These are phyloP conservation scores for Scenedesmus sp. DNA, from an alignment of 163 green algal species.

Conservation along the genomic window DNA sequence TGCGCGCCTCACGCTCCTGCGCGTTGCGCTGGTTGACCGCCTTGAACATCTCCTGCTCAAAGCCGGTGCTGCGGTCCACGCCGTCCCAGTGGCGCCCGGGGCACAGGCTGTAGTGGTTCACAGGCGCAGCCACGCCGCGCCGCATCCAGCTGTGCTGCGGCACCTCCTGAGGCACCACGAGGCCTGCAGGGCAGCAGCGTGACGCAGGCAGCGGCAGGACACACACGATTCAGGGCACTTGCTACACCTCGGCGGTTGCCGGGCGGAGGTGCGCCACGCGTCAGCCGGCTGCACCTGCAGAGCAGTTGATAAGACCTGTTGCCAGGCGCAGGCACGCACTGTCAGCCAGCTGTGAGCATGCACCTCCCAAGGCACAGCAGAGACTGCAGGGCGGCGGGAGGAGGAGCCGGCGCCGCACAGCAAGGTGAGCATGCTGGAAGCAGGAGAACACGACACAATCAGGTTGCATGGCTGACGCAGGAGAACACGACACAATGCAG, in stretches of 20 bases:
- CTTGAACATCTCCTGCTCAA: constrained; percentile 88
- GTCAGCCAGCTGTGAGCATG: too few species aligned
- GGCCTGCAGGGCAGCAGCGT: constrained; percentile 70
- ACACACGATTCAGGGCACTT: background rate
- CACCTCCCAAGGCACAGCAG: constrained; percentile 86
- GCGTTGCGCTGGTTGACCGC: constrained; percentile 65
- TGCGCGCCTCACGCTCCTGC: constrained; percentile 72
- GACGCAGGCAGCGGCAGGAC: background rate
- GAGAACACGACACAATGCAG: too few species aligned
- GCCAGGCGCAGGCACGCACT: background rate
- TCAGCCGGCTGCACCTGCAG: constrained; percentile 95
- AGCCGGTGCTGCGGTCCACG: constrained; percentile 94
- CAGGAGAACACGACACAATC: too few species aligned
- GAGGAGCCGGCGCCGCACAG: too few species aligned
- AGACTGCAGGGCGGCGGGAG: constrained; percentile 67
- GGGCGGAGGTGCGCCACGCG: constrained; percentile 79
- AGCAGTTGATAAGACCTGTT: too few species aligned
- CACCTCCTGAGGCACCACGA: constrained; percentile 91
- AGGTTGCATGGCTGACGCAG: too few species aligned
- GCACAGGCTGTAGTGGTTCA: constrained; percentile 93
- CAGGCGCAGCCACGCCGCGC: constrained; percentile 78
- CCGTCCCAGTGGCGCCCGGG: constrained; percentile 97
- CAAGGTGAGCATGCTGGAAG: background rate
- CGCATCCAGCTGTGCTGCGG: constrained; percentile 94
- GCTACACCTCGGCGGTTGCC: background rate